A percentile compares a stretch with the other conserved stretches of the same genome.
Conservation (phyloP, 179 eudicot species). For the Actinidia chinensis region DNA sequence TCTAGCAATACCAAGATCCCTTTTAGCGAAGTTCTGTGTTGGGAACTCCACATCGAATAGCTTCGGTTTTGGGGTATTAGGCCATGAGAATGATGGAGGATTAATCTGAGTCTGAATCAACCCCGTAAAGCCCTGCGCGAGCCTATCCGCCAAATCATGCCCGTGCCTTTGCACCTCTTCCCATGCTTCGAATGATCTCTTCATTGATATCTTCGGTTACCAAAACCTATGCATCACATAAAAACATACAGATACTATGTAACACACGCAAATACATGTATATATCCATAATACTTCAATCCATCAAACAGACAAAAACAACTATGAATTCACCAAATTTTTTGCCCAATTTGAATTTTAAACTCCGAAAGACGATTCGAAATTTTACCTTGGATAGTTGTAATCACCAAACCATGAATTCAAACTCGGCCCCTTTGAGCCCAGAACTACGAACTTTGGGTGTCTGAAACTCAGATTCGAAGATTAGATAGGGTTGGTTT, state of each 20-base stretch:
- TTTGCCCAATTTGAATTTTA: not conserved
- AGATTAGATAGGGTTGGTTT: not conserved
- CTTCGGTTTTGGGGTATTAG: slow-evolving; percentile 47
- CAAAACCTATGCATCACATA: too few species aligned
- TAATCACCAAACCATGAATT: not conserved
- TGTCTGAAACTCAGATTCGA: not conserved
- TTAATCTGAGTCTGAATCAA: slow-evolving; percentile 73
- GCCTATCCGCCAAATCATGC: slow-evolving; percentile 72
- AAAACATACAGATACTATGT: too few species aligned
- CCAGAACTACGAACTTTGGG: not conserved
- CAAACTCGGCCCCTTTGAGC: not conserved
- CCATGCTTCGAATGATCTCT: slow-evolving; percentile 96
- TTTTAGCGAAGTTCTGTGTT: slow-evolving; percentile 42
- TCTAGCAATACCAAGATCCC: slow-evolving; percentile 57
- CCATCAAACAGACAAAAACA: too few species aligned
- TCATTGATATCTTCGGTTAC: slow-evolving; percentile 70
- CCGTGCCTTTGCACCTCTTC: slow-evolving; percentile 98
- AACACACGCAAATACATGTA: too few species aligned
- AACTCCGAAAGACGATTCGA: not conserved
- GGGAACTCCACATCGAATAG: slow-evolving; percentile 75
- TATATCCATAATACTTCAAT: too few species aligned
- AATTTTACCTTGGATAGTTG: not conserved
- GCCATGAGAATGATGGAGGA: slow-evolving; percentile 80
- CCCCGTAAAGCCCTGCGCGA: slow-evolving; percentile 82
- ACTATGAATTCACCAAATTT: too few species aligned